Percentiles rank a stretch among this genome's conserved stretches.
These are phyloP conservation scores for Ophidiomyces ophidiicola DNA, from an alignment of 2,329 filamentous ascomycete genomes.

Conservation along the genomic window DNA sequence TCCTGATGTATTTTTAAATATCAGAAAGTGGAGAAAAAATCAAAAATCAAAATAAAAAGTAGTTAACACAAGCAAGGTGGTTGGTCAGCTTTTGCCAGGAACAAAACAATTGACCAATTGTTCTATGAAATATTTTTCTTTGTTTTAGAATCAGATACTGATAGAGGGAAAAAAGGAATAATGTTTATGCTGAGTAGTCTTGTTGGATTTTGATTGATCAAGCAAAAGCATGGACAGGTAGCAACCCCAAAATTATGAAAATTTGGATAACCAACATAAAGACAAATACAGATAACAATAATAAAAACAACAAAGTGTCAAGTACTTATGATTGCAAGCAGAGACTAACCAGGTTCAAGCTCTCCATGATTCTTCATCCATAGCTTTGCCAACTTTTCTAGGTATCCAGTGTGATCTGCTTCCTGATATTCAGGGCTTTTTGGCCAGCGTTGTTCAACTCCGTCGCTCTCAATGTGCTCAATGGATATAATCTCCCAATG, in stretches of 20 bases:
- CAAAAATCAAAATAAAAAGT: background rate
- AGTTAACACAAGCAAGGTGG: too few species aligned
- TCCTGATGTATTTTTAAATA: slow-evolving; percentile 20
- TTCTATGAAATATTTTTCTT: too few species aligned
- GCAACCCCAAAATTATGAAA: too few species aligned
- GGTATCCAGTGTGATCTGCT: slow-evolving; percentile 31
- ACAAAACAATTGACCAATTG: too few species aligned
- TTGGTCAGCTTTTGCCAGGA: too few species aligned
- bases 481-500: slow-evolving; percentile 23
- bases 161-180: too few species aligned
- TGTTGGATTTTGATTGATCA: too few species aligned
- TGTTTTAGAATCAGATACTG: too few species aligned
- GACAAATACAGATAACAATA: slow-evolving; percentile 3
- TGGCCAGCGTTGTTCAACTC: slow-evolving; percentile 28
- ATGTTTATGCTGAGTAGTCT: too few species aligned
- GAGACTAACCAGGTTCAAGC: slow-evolving; percentile 25
- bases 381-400: slow-evolving; percentile 35
- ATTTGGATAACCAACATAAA: slow-evolving; percentile 2
- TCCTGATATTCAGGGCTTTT: slow-evolving; percentile 22
- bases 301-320: too few species aligned
- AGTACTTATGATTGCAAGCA: background rate
- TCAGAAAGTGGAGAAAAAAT: background rate
- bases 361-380: slow-evolving; percentile 39
- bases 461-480: slow-evolving; percentile 29
- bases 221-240: too few species aligned